These are phyloP conservation scores for Hypoxylon perforatum DNA, from an alignment of 495 filamentous ascomycete genomes.

Conservation along the genomic window DNA sequence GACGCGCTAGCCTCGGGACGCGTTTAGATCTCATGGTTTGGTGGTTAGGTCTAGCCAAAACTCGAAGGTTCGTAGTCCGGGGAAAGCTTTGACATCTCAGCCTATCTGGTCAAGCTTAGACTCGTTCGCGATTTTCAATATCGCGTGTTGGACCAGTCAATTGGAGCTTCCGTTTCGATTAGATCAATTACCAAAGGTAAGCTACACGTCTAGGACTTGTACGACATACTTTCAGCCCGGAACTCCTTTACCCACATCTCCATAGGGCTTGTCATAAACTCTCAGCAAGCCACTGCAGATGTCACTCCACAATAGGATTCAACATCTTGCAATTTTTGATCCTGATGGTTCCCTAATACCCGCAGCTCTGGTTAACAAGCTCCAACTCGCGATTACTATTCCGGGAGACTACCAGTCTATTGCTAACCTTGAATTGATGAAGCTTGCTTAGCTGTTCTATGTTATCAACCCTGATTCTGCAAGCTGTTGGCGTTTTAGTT, in stretches of 20 bases:
- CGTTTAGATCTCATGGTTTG: slow-evolving; percentile 31
- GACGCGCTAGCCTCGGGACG: slow-evolving; percentile 36
- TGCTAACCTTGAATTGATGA: slow-evolving; percentile 18
- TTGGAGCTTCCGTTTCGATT: slow-evolving; percentile 18
- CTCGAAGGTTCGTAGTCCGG: slow-evolving; percentile 20
- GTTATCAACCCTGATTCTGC: slow-evolving; percentile 25
- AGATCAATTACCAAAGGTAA: background rate
- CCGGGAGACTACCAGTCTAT: slow-evolving; percentile 15
- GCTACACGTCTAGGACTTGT: background rate
- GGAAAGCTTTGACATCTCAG: slow-evolving; percentile 22
- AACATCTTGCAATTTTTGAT: background rate
- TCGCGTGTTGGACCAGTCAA: slow-evolving; percentile 26
- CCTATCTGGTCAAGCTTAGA: slow-evolving; percentile 8
- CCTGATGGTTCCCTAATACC: slow-evolving; percentile 2
- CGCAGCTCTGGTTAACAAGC: slow-evolving; percentile 7
- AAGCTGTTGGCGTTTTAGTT: slow-evolving; percentile 22
- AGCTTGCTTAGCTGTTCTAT: slow-evolving; percentile 15
- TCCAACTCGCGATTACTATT: slow-evolving; percentile 7
- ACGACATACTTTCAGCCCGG: background rate
- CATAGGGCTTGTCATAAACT: slow-evolving; percentile 13
- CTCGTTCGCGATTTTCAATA: slow-evolving; percentile 1
- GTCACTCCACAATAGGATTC: slow-evolving; percentile 17
- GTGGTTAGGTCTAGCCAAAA: slow-evolving; percentile 22
- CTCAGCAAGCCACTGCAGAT: slow-evolving; percentile 12
- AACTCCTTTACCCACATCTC: slow-evolving; percentile 4